Evolutionary conservation across 2,329 filamentous ascomycete genomes (phyloP).

Genomic region (Sphaerulina musiva): DNA sequence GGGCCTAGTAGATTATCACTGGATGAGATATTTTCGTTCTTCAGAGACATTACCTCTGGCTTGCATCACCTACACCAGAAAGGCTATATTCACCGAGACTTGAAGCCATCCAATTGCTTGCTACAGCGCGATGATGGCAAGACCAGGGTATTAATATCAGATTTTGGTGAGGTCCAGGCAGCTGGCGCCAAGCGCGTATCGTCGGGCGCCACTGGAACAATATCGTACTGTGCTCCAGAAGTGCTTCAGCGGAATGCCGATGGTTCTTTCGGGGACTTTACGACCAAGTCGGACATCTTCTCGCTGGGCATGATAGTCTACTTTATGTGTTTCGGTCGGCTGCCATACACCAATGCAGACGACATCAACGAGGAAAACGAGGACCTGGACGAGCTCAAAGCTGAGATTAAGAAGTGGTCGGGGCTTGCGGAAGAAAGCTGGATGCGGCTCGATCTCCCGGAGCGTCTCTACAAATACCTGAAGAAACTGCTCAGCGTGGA

Average conservation of each 20-base stretch:
- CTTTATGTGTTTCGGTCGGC: constrained; percentile 88
- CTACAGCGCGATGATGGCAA: constrained; percentile 64
- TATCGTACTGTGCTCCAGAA: constrained; percentile 91
- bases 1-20: constrained; percentile 58
- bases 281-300: constrained; percentile 96
- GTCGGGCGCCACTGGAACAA: constrained; percentile 88
- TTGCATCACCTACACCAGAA: constrained; percentile 82
- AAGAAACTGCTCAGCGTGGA: constrained; percentile 73
- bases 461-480: constrained; percentile 77
- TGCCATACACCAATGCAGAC: constrained; percentile 82
- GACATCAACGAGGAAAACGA: constrained; percentile 84
- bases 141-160: constrained; percentile 80
- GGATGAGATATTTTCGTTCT: constrained; percentile 94
- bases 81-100: constrained; percentile 90
- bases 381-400: constrained; percentile 75
- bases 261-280: constrained; percentile 84
- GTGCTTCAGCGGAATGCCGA: constrained; percentile 61
- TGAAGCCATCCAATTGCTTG: constrained; percentile 94
- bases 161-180: constrained; percentile 93
- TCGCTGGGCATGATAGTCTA: constrained; percentile 97
- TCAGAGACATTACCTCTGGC: constrained; percentile 89
- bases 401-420: constrained; percentile 79
- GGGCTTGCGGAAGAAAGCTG: constrained; percentile 61
- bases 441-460: constrained; percentile 72
- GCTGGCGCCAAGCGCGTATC: constrained; percentile 77